phyloP scores from a whole-genome alignment of 2,329 filamentous ascomycete genomes.

The Triangularia setosa region DNA sequence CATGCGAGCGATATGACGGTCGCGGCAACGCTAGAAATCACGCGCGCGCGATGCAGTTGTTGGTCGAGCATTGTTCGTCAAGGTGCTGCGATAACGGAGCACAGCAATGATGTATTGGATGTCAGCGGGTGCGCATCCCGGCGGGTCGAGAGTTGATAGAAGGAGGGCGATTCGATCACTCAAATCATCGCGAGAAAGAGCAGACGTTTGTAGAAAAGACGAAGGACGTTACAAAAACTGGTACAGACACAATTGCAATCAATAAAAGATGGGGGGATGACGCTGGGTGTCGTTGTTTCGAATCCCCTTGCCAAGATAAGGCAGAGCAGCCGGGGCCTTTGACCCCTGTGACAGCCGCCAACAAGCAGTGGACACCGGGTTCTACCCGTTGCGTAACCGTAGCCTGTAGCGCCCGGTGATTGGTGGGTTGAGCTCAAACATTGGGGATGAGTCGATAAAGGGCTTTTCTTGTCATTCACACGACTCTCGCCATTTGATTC shows the following conservation, averaged over 20 bases:
- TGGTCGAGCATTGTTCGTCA: constrained; percentile 42
- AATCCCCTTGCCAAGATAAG: background rate
- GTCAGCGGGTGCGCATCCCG: background rate
- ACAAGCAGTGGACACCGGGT: background rate
- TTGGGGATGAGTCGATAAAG: background rate
- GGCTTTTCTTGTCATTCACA: background rate
- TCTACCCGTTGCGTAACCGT: background rate
- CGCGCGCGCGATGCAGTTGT: constrained; percentile 58
- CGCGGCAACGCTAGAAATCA: constrained; percentile 80
- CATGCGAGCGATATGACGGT: constrained; percentile 83
- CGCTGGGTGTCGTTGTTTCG: background rate
- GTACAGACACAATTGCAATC: background rate
- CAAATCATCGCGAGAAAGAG: background rate
- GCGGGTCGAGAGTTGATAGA: background rate
- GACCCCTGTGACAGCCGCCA: background rate
- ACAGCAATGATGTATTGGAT: background rate
- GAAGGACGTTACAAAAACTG: background rate
- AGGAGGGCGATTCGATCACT: background rate
- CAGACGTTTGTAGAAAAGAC: background rate
- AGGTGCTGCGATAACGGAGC: constrained; percentile 7
- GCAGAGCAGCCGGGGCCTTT: background rate
- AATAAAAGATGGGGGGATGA: background rate
- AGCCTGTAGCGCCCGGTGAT: background rate
- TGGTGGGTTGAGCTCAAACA: background rate
- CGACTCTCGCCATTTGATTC: background rate